Base-by-base conservation (phyloP, 345 rosid species). In the Hibiscus trionum region DNA sequence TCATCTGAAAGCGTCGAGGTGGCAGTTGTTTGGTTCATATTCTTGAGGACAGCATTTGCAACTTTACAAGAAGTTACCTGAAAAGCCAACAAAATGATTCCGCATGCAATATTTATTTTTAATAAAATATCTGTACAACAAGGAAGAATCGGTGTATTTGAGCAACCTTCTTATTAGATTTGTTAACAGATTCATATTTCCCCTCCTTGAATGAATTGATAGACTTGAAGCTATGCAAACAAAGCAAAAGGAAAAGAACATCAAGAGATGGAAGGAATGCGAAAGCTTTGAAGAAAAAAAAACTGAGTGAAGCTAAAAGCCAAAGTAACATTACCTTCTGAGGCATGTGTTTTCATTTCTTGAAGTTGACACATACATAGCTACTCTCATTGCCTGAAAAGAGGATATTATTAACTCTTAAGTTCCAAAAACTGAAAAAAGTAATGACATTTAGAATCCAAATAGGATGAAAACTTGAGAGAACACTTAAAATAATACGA, bases 121-220 rank as follows among this genome's bases (percentile, higher is more conserved):
- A 57, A 19, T 7, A 50, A 53, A 29, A 16, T 47, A 46, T 24
- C 35, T 60, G 15, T 7, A 24, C 1, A n/a, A 59, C 4, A 65
- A 72, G 52, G 11, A 14, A 53, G 5, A 21, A 70, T n/a, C 4
- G 66, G 11, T 19, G 46, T 57, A 55, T 49, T 17, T n/a, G 61
- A 3, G 15, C 53, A 66, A 82, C 88, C 88, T 86, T 83, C 57
- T 70, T 84, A 53, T 70, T 77, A 63, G 35, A 33, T 75, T 61
- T 78, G 37, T 72, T 74, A 17, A 64, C 68, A 19, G 31, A 77
- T 74, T 80, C 79, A 19, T 42, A 52, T 69, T 73, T 84, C 76
- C 79, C 82, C 53, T 56, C 73, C 71, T 77, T 76, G 11, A 66
- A 58, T 58, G 72, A 61, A 53, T 72, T 61, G 19, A 24, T 66